A percentile compares a stretch with the other conserved stretches of the same genome.
phyloP scores from a whole-genome alignment of 768 basidiomycete genomes.

The Boletellus sp. region DNA sequence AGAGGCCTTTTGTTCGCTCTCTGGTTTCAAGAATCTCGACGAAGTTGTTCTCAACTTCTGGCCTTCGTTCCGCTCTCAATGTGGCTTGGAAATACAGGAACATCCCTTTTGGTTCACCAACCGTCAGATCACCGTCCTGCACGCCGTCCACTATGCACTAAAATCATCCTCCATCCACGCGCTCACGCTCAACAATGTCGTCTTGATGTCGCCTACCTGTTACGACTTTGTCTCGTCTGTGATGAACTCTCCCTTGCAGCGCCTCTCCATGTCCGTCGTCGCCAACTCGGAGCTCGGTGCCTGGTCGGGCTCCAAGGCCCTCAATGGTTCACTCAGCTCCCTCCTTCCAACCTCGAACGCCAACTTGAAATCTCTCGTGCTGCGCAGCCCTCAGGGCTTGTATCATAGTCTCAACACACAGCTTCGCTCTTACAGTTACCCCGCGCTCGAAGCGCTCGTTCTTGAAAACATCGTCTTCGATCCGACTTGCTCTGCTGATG shows the following conservation, averaged over 20 bases:
- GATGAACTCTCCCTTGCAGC: slow-evolving; percentile 24
- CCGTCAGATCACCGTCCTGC: slow-evolving; percentile 24
- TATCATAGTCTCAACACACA: slow-evolving; percentile 27
- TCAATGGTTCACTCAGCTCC: slow-evolving; percentile 25
- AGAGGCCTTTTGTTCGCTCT: slow-evolving; percentile 22
- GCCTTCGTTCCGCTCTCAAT: slow-evolving; percentile 28
- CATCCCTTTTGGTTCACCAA: slow-evolving; percentile 31
- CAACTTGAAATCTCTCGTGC: slow-evolving; percentile 20
- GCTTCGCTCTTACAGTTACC: slow-evolving; percentile 21
- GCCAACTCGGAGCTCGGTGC: slow-evolving; percentile 28
- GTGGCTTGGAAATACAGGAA: slow-evolving; percentile 22
- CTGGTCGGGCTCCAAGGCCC: slow-evolving; percentile 31
- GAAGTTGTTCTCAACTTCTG: slow-evolving; percentile 28
- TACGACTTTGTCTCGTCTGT: slow-evolving; percentile 30
- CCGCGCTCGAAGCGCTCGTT: slow-evolving; percentile 24
- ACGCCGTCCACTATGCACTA: slow-evolving; percentile 24
- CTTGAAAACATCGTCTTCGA: slow-evolving; percentile 32
- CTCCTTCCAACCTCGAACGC: slow-evolving; percentile 21
- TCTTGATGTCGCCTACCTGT: slow-evolving; percentile 20
- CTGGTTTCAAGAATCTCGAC: slow-evolving; percentile 19
- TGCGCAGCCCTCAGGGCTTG: slow-evolving; percentile 27
- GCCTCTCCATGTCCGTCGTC: slow-evolving; percentile 30
- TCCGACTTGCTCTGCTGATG: slow-evolving; percentile 14
- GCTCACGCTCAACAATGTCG: slow-evolving; percentile 24
- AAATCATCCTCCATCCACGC: slow-evolving; percentile 20